Evolutionary conservation across 805 yeast species (phyloP).

Genomic region (Candida verbasci): DNA sequence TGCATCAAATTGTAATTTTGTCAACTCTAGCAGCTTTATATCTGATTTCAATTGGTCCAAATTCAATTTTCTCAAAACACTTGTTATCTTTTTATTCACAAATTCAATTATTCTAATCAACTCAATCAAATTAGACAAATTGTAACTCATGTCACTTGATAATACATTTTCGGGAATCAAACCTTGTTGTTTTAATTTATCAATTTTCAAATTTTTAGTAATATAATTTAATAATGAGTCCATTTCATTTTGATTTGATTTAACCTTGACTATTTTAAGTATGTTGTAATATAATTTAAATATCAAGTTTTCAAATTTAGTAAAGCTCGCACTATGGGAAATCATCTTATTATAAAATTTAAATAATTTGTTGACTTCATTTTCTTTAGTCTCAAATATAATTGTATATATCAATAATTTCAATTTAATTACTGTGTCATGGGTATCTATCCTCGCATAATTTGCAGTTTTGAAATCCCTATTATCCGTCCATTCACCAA

Average conservation of each 20-base stretch:
- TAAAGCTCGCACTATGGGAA: slow-evolving; percentile 10
- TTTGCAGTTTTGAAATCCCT: slow-evolving; percentile 56
- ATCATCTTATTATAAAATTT: slow-evolving; percentile 22
- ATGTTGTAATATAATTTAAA: slow-evolving; percentile 23
- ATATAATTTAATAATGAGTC: slow-evolving; percentile 24
- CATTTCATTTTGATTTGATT: slow-evolving; percentile 16
- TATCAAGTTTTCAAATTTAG: slow-evolving; percentile 21
- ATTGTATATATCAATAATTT: slow-evolving; percentile 38
- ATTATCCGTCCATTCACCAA: slow-evolving; percentile 39
- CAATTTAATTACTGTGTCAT: slow-evolving; percentile 29
- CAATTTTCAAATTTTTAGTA: slow-evolving; percentile 26
- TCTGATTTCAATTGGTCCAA: slow-evolving; percentile 6
- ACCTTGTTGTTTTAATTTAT: slow-evolving; percentile 17
- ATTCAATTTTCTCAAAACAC: slow-evolving; percentile 5
- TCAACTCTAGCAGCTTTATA: slow-evolving; percentile 8
- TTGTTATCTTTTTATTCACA: slow-evolving; percentile 4
- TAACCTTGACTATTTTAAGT: slow-evolving; percentile 21
- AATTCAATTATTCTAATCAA: slow-evolving; percentile 11
- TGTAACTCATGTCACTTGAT: slow-evolving; percentile 17
- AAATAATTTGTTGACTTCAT: slow-evolving; percentile 19
- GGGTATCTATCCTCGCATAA: slow-evolving; percentile 45
- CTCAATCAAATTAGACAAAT: slow-evolving; percentile 13
- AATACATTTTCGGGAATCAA: slow-evolving; percentile 13
- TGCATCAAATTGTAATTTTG: slow-evolving; percentile 8
- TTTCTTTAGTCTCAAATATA: slow-evolving; percentile 27